Conservation (phyloP, 129 eudicot genomes). For the Escallonia rubra region DNA sequence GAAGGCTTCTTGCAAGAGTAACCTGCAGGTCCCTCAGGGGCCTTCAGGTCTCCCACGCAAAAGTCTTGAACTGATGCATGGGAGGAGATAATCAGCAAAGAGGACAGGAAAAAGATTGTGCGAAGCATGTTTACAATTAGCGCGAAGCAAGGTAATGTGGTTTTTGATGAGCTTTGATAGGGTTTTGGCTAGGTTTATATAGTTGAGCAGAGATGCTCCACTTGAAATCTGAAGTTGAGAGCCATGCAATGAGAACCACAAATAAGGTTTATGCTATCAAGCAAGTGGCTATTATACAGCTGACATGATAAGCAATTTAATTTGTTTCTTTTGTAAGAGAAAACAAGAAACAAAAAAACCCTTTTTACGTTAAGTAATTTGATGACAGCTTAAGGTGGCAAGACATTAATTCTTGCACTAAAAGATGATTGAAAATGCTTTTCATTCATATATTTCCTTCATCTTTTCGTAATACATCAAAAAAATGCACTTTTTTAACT, state of each 20-base stretch:
- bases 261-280: background rate
- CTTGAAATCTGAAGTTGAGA: background rate
- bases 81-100: constrained; percentile 33
- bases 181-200: constrained; percentile 25
- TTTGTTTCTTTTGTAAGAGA: background rate
- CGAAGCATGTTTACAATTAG: constrained; percentile 34
- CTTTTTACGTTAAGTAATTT: background rate
- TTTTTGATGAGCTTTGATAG: constrained; percentile 4
- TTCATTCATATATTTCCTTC: no score
- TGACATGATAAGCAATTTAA: background rate
- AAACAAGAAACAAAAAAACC: background rate
- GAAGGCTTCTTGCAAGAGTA: constrained; percentile 58
- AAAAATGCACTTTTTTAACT: no score
- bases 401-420: no score
- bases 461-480: no score
- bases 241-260: constrained; percentile 19
- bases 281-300: background rate
- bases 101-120: constrained; percentile 27
- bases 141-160: background rate
- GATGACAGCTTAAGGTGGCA: no score
- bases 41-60: constrained; percentile 64
- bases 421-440: no score
- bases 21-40: constrained; percentile 63
- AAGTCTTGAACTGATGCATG: constrained; percentile 64
- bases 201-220: constrained; percentile 5